These are phyloP conservation scores for Mollisia scopiformis DNA, from an alignment of 2,329 filamentous ascomycete species.

Conservation along the genomic window DNA sequence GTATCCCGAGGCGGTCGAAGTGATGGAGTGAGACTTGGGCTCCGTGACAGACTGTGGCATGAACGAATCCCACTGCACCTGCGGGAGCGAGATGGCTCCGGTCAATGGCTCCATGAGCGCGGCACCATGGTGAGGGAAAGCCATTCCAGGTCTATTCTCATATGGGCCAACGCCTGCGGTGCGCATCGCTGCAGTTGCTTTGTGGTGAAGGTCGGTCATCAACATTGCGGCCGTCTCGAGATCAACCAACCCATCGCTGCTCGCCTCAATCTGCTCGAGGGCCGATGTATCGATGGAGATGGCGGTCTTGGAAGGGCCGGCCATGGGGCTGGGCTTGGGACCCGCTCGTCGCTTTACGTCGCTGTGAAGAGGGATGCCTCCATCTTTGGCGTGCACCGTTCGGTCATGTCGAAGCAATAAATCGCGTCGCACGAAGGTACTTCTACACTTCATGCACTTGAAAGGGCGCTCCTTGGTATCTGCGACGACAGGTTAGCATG, in stretches of 20 bases:
- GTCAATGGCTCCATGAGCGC: slow-evolving; percentile 78
- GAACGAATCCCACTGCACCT: slow-evolving; percentile 91
- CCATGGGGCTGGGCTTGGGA: slow-evolving; percentile 66
- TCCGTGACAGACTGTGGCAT: slow-evolving; percentile 72
- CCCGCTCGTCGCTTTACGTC: slow-evolving; percentile 86
- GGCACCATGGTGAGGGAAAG: slow-evolving; percentile 73
- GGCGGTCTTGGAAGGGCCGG: slow-evolving; percentile 72
- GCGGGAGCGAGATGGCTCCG: slow-evolving; percentile 79
- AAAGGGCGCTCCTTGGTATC: slow-evolving; percentile 99
- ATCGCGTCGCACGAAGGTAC: slow-evolving; percentile 97
- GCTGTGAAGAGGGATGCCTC: slow-evolving; percentile 89
- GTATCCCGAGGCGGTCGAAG: slow-evolving; percentile 67
- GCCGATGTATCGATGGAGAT: slow-evolving; percentile 83
- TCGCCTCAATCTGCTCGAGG: slow-evolving; percentile 90
- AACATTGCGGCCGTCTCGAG: slow-evolving; percentile 98
- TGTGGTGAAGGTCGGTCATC: slow-evolving; percentile 97
- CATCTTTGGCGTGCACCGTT: slow-evolving; percentile 98
- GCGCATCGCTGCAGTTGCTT: slow-evolving; percentile 78
- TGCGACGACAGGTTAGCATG: slow-evolving; percentile 43
- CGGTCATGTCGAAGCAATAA: slow-evolving; percentile 95
- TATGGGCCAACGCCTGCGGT: slow-evolving; percentile 54
- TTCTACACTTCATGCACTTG: slow-evolving; percentile 97
- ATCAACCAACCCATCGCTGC: slow-evolving; percentile 89
- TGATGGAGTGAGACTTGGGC: slow-evolving; percentile 75
- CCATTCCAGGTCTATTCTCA: slow-evolving; percentile 62